A percentile compares a stretch with the other conserved stretches of the same genome.
Evolutionary conservation across 805 yeast genomes (phyloP).

Genomic region (Saturnispora dispora): DNA sequence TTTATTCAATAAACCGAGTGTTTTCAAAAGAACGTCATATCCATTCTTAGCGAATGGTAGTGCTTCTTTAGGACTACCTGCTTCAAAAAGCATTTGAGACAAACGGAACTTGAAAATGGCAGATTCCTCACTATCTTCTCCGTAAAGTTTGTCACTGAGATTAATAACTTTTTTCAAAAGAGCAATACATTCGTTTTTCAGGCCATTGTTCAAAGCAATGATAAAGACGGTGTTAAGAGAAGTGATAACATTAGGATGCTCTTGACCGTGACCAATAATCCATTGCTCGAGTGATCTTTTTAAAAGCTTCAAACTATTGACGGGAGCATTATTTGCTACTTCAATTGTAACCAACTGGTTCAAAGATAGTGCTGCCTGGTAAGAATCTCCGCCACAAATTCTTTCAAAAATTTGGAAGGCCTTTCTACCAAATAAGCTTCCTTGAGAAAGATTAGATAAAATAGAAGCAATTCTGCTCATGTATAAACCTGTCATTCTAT

Average conservation of each 20-base stretch:
- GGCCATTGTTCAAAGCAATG: slow-evolving; percentile 45
- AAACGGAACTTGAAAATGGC: slow-evolving; percentile 62
- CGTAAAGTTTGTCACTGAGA: slow-evolving; percentile 43
- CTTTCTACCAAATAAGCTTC: slow-evolving; percentile 42
- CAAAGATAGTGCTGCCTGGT: slow-evolving; percentile 62
- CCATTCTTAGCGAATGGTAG: slow-evolving; percentile 48
- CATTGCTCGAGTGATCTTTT: slow-evolving; percentile 52
- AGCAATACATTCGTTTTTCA: slow-evolving; percentile 38
- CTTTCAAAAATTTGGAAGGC: slow-evolving; percentile 73
- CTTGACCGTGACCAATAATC: slow-evolving; percentile 46
- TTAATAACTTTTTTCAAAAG: slow-evolving; percentile 47
- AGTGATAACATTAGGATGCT: slow-evolving; percentile 64
- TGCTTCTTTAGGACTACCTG: slow-evolving; percentile 47
- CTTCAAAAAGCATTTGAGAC: slow-evolving; percentile 49
- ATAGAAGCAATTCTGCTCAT: slow-evolving; percentile 48
- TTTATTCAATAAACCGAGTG: slow-evolving; percentile 59
- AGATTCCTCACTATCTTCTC: slow-evolving; percentile 49
- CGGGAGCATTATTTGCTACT: slow-evolving; percentile 45
- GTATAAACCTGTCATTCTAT: slow-evolving; percentile 67
- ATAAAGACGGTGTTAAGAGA: slow-evolving; percentile 54
- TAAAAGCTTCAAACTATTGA: slow-evolving; percentile 55
- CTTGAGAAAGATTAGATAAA: slow-evolving; percentile 7
- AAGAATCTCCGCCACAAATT: slow-evolving; percentile 69
- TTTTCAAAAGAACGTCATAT: slow-evolving; percentile 42
- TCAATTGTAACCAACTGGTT: slow-evolving; percentile 71